Evolutionary conservation across 2,329 filamentous ascomycete genomes (phyloP).

Genomic region (Fusarium tuaranense): DNA sequence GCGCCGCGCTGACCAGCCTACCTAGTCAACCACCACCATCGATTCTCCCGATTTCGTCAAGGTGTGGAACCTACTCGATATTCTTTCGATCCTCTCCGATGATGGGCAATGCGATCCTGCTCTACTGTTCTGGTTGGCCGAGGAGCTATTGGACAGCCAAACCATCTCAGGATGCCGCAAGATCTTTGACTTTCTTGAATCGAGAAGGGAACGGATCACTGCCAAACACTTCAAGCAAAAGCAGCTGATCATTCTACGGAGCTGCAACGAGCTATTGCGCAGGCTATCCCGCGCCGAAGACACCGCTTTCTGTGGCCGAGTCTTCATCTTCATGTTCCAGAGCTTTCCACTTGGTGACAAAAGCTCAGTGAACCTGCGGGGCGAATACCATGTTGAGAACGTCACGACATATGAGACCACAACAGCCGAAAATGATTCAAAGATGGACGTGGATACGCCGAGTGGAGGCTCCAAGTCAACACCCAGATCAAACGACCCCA

Average conservation of each 20-base stretch:
- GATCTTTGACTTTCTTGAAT: conserved; percentile 96
- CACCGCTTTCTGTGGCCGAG: conserved; percentile 94
- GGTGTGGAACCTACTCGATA: conserved; percentile 94
- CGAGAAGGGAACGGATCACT: conserved; percentile 87
- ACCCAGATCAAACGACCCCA: conserved; percentile 57
- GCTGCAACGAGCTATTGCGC: conserved; percentile 94
- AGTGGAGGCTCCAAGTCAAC: conserved; percentile 47
- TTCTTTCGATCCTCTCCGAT: conserved; percentile 89
- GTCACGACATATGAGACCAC: conserved; percentile 80
- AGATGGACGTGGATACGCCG: conserved; percentile 75
- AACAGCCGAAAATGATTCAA: conserved; percentile 47
- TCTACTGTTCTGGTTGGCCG: conserved; percentile 88
- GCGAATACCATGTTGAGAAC: conserved; percentile 97
- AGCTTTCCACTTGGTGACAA: conserved; percentile 97
- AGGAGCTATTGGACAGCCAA: conserved; percentile 95
- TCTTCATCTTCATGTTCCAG: conserved; percentile 99
- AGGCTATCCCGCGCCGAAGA: conserved; percentile 95
- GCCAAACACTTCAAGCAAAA: conserved; percentile 85
- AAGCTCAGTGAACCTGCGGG: conserved; percentile 95
- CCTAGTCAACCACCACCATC: conserved; percentile 79
- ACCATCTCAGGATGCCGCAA: conserved; percentile 91
- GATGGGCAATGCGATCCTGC: conserved; percentile 81
- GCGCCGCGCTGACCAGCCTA: conserved; percentile 54
- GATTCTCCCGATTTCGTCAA: conserved; percentile 81
- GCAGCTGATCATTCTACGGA: conserved; percentile 88